phyloP scores from a whole-genome alignment of 1,139 yeast species.

The Pichia sp. region DNA sequence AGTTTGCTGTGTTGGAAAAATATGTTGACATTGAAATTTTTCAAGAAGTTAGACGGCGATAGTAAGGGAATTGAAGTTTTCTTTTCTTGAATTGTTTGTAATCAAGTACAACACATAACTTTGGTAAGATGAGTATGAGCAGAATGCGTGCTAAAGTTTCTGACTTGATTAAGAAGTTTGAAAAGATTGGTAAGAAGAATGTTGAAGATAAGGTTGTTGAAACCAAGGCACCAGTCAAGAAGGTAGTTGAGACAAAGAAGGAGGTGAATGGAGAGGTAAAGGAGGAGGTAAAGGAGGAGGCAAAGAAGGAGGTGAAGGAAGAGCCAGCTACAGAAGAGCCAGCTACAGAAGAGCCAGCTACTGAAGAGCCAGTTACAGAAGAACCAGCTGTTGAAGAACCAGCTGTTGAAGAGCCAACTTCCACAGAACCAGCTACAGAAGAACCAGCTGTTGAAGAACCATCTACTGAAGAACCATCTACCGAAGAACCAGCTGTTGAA shows the following conservation, averaged over 20 bases:
- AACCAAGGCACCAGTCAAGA: not conserved
- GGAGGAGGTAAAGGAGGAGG: not conserved
- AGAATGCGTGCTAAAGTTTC: constrained; percentile 1
- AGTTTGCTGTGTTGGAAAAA: too few species aligned
- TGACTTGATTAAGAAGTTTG: constrained; percentile 1
- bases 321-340: not conserved
- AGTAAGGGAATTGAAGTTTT: too few species aligned
- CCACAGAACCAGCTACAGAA: not conserved
- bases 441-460: not conserved
- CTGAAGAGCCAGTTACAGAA: not conserved
- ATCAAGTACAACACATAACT: too few species aligned
- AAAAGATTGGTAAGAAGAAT: not conserved
- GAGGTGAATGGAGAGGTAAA: not conserved
- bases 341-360: not conserved
- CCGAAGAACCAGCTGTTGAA: not conserved
- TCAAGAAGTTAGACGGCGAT: not conserved
- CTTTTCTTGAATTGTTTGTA: too few species aligned
- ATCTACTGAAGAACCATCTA: not conserved
- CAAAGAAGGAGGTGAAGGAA: not conserved
- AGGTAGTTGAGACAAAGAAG: not conserved
- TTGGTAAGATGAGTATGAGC: not conserved
- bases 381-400: not conserved
- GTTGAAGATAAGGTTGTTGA: not conserved
- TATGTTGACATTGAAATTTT: not conserved
- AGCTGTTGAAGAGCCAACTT: not conserved